These are phyloP conservation scores for Brassica carinata DNA, from an alignment of 345 rosid species.

Conservation along the genomic window DNA sequence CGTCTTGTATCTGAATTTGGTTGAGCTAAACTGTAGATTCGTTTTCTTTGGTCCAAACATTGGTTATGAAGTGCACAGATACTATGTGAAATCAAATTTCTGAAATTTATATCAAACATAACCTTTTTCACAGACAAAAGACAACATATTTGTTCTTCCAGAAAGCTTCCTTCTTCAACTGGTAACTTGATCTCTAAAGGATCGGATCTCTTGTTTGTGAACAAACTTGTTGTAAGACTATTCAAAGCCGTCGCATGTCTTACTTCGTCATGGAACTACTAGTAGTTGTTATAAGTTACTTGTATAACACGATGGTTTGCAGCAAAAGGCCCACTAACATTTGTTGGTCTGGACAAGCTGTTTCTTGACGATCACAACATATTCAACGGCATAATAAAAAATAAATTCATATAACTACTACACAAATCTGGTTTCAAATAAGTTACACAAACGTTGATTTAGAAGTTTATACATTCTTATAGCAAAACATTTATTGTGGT, in stretches of 20 bases:
- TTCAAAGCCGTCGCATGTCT: conserved; percentile 65
- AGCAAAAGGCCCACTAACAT: neutral
- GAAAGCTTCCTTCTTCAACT: neutral
- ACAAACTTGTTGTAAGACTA: neutral
- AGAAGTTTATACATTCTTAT: too few species aligned
- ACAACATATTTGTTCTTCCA: neutral
- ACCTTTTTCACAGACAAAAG: neutral
- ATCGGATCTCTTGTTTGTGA: neutral
- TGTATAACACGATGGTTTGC: neutral
- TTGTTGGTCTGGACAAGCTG: neutral
- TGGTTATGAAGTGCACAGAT: neutral
- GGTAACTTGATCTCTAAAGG: neutral
- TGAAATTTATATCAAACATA: neutral
- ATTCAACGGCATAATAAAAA: neutral
- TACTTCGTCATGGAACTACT: neutral
- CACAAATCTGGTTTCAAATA: neutral
- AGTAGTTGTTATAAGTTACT: conserved; percentile 47
- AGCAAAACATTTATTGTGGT: too few species aligned
- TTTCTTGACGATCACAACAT: neutral
- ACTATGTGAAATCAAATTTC: neutral
- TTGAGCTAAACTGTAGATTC: neutral
- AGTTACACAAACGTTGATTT: too few species aligned
- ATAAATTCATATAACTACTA: neutral
- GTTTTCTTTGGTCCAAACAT: conserved; percentile 8
- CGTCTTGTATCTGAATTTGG: neutral